phyloP scores from a whole-genome alignment of 2,329 filamentous ascomycete genomes.

The Zymoseptoria crescenta region DNA sequence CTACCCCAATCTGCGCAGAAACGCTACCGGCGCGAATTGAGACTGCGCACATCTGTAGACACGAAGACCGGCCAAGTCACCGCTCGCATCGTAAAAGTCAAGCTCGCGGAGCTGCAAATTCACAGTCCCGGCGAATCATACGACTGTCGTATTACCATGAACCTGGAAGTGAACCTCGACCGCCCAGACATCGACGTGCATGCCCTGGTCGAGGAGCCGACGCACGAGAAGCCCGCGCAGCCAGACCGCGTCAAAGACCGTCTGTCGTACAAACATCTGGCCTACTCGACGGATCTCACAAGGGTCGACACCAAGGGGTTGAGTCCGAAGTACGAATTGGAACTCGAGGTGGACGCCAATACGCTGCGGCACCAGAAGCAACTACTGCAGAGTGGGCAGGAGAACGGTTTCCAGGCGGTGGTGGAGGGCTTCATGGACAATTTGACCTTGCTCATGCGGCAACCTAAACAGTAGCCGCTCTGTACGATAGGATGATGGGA shows the following conservation, averaged over 20 bases:
- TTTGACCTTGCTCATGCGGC: conserved; percentile 47
- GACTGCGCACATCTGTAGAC: conserved; percentile 55
- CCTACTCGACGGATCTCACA: conserved; percentile 86
- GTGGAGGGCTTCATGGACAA: conserved; percentile 72
- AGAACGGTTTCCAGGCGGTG: conserved; percentile 57
- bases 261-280: conserved; percentile 79
- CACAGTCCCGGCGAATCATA: conserved; percentile 69
- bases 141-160: conserved; percentile 90
- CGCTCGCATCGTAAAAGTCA: conserved; percentile 82
- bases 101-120: conserved; percentile 74
- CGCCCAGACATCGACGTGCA: conserved; percentile 52
- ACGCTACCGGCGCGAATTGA: conserved; percentile 45
- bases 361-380: conserved; percentile 60
- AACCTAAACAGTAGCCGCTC: conserved; percentile 2
- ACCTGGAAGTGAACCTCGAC: conserved; percentile 69
- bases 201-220: conserved; percentile 43
- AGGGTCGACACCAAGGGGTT: conserved; percentile 59
- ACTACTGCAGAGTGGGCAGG: conserved; percentile 44
- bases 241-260: conserved; percentile 62
- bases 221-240: conserved; percentile 34
- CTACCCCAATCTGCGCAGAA: conserved; percentile 44
- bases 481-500: neutral
- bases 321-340: conserved; percentile 69
- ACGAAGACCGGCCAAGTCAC: conserved; percentile 59
- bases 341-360: conserved; percentile 63